These are phyloP conservation scores for Trichocladium uniseriatum DNA, from an alignment of 495 filamentous ascomycete species.

Conservation along the genomic window DNA sequence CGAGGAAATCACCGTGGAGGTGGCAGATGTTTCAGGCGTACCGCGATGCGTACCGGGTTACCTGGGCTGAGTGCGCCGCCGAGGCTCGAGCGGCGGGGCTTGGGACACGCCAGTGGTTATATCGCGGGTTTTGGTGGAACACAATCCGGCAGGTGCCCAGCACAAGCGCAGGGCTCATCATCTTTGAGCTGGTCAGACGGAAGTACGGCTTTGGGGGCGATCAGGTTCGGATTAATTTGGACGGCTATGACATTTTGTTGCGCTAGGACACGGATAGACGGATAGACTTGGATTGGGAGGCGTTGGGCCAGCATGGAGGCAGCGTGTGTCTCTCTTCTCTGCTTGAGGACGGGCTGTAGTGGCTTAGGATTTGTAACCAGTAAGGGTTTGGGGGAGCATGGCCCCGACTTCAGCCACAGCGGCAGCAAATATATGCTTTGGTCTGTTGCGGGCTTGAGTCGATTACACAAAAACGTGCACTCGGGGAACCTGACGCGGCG, in stretches of 20 bases:
- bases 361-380: too few relatives aligned
- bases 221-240: slow-evolving; percentile 45
- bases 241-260: slow-evolving; percentile 69
- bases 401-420: too few relatives aligned
- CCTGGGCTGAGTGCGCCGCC: slow-evolving; percentile 56
- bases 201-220: slow-evolving; percentile 64
- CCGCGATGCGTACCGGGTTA: slow-evolving; percentile 66
- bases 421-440: too few relatives aligned
- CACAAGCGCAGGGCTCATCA: slow-evolving; percentile 79
- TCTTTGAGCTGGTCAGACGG: slow-evolving; percentile 78
- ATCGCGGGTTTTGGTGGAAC: slow-evolving; percentile 62
- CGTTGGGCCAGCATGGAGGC: too few relatives aligned
- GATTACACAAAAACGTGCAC: too few relatives aligned
- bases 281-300: not conserved
- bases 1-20: slow-evolving; percentile 30
- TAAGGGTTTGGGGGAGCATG: too few relatives aligned
- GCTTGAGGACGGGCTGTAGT: too few relatives aligned
- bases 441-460: too few relatives aligned
- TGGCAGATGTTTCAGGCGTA: slow-evolving; percentile 61
- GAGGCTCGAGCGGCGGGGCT: slow-evolving; percentile 52
- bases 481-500: too few relatives aligned
- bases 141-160: slow-evolving; percentile 78
- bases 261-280: slow-evolving; percentile 27
- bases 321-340: too few relatives aligned
- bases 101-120: slow-evolving; percentile 64